Base-by-base conservation (phyloP, 2,329 filamentous ascomycete genomes). In the Fusarium tanahbumbuense region DNA sequence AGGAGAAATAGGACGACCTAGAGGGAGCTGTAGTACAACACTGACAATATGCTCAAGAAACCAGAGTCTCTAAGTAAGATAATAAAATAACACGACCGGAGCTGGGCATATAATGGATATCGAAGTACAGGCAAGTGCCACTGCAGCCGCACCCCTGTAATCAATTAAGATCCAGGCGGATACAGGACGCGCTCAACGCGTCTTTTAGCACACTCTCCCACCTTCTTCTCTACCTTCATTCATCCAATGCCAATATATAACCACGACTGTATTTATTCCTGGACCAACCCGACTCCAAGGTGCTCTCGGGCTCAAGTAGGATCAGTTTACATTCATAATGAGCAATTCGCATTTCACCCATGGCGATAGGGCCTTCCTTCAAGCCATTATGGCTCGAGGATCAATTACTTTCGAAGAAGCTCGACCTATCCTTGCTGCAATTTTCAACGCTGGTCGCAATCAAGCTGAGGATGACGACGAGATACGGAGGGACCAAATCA, bases 321-420 rank as follows among this genome's bases (percentile, higher is more conserved):
- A 70, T 79, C 37, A 75, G 76, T 37, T 20, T 8, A 20, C 23
- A 28, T 4, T 16, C 20, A 34, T 37, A 27, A 75, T 78, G 20
- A 50, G 81, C 13, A 76, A 75, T 5, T 68, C 70, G 1, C 78
- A 80, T 23, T 88, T 87, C 75, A 77, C 79, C 59, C 84, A 97
- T 77, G 86, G 86, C 67, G 92, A 98, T 78, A 91, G 93, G 60
- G 94, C 95, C 11, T 97, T 99, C 76, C 85, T 98, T 1, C 96
- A 99, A 81, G 92, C 93, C 50, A 90, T 99, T 72, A 86, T 98
- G 79, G 89, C 92, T 5, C 89, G 91, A 52, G 92, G 92, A 23
- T 89, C 89, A 46, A 85, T 98, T 79, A 97, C 93, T 1, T 88
- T 92, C 68, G 84, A 89, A 56, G 89, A 97, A 75, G 90, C 91